Conservation (phyloP, 768 basidiomycete genomes). For the Collybia sordida region DNA sequence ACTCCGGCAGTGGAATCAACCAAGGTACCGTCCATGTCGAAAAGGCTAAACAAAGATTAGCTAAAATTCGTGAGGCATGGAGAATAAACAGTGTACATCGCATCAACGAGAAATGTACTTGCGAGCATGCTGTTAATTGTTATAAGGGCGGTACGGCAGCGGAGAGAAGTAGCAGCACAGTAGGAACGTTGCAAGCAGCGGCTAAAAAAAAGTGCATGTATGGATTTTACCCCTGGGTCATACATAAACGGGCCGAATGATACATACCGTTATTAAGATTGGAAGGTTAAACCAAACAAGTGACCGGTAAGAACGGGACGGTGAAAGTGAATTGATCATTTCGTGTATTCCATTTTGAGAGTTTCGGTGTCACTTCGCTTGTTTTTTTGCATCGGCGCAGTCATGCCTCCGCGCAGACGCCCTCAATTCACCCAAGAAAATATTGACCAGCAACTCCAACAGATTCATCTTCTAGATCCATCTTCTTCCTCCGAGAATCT, state of each 20-base stretch:
- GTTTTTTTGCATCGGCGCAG: conserved; percentile 22
- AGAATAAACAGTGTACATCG: conserved; percentile 34
- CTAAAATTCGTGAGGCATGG: conserved; percentile 7
- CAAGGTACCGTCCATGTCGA: conserved; percentile 85
- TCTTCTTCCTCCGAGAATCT: conserved; percentile 91
- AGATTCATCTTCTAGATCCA: conserved; percentile 86
- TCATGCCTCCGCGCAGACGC: conserved; percentile 77
- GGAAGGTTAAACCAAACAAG: conserved; percentile 39
- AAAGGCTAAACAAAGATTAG: conserved; percentile 43
- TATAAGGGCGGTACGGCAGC: not conserved
- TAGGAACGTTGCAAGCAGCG: not conserved
- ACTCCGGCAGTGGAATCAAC: conserved; percentile 85
- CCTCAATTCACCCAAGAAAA: conserved; percentile 77
- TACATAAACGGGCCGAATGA: no score
- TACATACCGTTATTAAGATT: conserved; percentile 30
- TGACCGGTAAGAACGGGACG: not conserved
- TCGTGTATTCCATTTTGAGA: no score
- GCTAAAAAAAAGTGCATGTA: not conserved
- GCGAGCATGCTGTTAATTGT: conserved; percentile 28
- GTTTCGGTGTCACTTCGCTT: not conserved
- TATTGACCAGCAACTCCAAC: conserved; percentile 88
- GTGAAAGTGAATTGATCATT: not conserved
- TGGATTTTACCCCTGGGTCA: no score
- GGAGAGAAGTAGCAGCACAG: no score
- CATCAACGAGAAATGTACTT: conserved; percentile 35